Conservation (phyloP, 2,329 filamentous ascomycete genomes). For the Pleomassaria siparia region DNA sequence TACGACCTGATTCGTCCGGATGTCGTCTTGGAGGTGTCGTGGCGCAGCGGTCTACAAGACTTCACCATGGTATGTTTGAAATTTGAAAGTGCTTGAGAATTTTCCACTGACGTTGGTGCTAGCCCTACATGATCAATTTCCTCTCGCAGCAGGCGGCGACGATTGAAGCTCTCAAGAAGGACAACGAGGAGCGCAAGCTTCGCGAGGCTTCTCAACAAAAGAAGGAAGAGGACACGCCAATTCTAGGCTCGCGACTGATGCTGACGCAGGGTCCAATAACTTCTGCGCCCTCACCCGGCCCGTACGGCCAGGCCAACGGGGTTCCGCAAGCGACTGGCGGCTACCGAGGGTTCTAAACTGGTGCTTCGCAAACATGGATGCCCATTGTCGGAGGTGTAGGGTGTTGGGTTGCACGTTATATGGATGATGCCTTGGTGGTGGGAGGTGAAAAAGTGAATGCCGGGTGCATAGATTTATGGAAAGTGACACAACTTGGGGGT, state of each 20-base stretch:
- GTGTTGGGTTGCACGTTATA: slow-evolving; percentile 20
- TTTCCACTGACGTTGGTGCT: slow-evolving; percentile 13
- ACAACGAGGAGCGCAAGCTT: slow-evolving; percentile 90
- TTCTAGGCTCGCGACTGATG: slow-evolving; percentile 90
- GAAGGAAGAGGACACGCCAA: slow-evolving; percentile 90
- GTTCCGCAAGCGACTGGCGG: slow-evolving; percentile 84
- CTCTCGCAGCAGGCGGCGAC: slow-evolving; percentile 86
- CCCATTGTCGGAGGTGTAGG: background rate
- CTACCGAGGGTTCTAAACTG: slow-evolving; percentile 40
- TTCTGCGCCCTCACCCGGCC: slow-evolving; percentile 62
- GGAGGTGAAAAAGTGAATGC: slow-evolving; percentile 26
- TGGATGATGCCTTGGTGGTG: slow-evolving; percentile 26
- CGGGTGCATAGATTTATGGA: slow-evolving; percentile 18
- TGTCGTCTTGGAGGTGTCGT: slow-evolving; percentile 91
- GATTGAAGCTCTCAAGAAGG: slow-evolving; percentile 81
- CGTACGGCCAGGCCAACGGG: slow-evolving; percentile 80
- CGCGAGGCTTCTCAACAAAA: slow-evolving; percentile 74
- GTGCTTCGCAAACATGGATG: background rate
- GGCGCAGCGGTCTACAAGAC: slow-evolving; percentile 91
- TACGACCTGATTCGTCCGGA: slow-evolving; percentile 96
- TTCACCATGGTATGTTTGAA: slow-evolving; percentile 74
- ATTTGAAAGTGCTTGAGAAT: background rate
- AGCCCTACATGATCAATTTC: slow-evolving; percentile 98
- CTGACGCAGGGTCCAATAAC: slow-evolving; percentile 82
- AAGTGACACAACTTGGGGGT: slow-evolving; percentile 11